Conservation (phyloP, 805 yeast genomes). For the Yarrowia sp. region DNA sequence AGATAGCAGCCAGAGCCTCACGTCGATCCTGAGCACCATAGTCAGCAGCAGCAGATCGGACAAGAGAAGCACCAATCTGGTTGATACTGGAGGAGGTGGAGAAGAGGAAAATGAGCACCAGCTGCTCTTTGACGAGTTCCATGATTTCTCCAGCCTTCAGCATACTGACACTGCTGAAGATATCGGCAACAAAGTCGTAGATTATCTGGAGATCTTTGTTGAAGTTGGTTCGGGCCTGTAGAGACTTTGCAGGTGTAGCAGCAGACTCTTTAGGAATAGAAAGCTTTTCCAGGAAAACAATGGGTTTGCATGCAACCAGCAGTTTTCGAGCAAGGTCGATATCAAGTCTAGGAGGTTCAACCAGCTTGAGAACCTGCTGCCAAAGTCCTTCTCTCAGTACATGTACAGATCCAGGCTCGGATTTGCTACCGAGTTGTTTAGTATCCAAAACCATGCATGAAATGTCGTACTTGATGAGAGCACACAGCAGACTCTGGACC, state of each 20-base stretch:
- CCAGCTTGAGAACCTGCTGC: not conserved
- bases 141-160: not conserved
- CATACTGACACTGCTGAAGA: not conserved
- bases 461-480: constrained; percentile 2
- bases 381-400: not conserved
- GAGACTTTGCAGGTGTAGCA: not conserved
- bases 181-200: constrained; percentile 2
- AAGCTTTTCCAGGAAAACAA: constrained; percentile 1
- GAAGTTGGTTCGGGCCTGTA: not conserved
- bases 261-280: not conserved
- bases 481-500: not conserved
- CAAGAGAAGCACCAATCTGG: constrained; percentile 10
- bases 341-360: constrained; percentile 5
- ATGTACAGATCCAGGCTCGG: constrained; percentile 13
- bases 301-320: not conserved
- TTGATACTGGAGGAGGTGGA: not conserved
- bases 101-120: constrained; percentile 8
- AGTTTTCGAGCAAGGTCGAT: constrained; percentile 2
- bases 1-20: constrained; percentile 63
- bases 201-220: not conserved
- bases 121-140: not conserved
- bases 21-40: constrained; percentile 77
- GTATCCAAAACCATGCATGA: constrained; percentile 20
- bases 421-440: not conserved
- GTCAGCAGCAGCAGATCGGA: constrained; percentile 1